Base-by-base conservation (phyloP, 2,329 filamentous ascomycete genomes). In the Fusarium veterinarium region DNA sequence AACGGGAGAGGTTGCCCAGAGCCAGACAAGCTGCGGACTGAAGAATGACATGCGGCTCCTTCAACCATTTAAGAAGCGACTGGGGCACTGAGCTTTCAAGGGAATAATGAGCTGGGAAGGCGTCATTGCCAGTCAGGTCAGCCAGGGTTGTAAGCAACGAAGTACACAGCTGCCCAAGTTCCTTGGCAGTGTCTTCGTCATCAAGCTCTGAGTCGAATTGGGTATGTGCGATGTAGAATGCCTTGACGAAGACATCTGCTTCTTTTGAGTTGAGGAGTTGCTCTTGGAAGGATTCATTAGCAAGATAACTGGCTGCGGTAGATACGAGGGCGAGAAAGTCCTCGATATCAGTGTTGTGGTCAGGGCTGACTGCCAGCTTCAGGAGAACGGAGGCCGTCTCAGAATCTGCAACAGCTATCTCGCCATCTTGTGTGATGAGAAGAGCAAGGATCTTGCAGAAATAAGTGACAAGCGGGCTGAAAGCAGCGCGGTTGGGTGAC, bases 1-100 rank as follows among this genome's bases (percentile, higher is more conserved):
- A 89, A 42, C 90, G 87, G 10, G 88, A 87, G 41, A 92, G 79
- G 75, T 92, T 92, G 40, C 90, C 90, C 5, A 92, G 82, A 20
- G 87, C 85, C 7, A 92, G 84, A 69, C 89, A 91, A 3, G 88
- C 89, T 8, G 88, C 88, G 5, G 87, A 84, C 77, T 87, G 87
- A 6, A 91, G 83, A 49, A 83, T 81, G 0, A 80, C 69, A 67
- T 86, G 79, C 60, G 74, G 68, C 67, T 75, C 77, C 70, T 75
- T 78, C 20, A 89, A 79, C 88, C 88, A 90, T n/a, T 78, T 77
- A 23, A 84, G 80, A 2, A 90, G 79, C 0, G 80, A 83, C 33
- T 80, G 78, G 3, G 82, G 80, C 16, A 86, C 82, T 7, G 81
- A 77, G 40, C 84, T 83, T 13, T 83, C 79, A 3, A 88, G 79